Evolutionary conservation across 2,329 filamentous ascomycete species (phyloP).

Genomic region (Coniosporium tulheliwenetii): DNA sequence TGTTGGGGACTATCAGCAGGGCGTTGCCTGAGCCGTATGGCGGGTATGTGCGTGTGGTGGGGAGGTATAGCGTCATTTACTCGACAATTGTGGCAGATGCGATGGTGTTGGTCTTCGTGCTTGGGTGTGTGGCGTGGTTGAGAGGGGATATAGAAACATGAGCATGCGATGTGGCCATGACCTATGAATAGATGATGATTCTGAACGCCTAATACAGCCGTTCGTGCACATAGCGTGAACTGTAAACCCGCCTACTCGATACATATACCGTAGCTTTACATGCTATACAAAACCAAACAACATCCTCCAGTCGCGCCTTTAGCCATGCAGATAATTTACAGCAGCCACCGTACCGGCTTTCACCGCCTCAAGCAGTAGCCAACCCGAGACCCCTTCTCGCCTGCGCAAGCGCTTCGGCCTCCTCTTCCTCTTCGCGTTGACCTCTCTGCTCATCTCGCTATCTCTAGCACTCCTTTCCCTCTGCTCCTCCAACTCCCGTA

Average conservation of each 20-base stretch:
- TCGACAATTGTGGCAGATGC: conserved; percentile 57
- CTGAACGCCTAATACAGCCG: too few species aligned
- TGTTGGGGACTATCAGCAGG: conserved; percentile 46
- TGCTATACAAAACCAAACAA: too few species aligned
- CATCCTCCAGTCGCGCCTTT: too few species aligned
- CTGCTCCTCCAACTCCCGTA: conserved; percentile 42
- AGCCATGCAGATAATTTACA: too few species aligned
- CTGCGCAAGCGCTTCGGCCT: conserved; percentile 42
- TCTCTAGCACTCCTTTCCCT: conserved; percentile 37
- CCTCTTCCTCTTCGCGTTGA: conserved; percentile 43
- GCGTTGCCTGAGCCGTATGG: conserved; percentile 51
- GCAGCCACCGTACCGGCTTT: neutral
- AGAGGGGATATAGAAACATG: conserved; percentile 11
- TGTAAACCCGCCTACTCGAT: too few species aligned
- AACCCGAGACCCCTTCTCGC: conserved; percentile 30
- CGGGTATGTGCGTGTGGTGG: conserved; percentile 43
- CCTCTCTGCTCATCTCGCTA: conserved; percentile 35
- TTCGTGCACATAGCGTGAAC: too few species aligned
- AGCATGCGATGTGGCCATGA: too few species aligned
- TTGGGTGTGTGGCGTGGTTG: conserved; percentile 43
- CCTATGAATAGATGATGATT: too few species aligned
- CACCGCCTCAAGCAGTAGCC: neutral
- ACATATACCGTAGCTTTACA: too few species aligned
- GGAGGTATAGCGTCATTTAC: conserved; percentile 56
- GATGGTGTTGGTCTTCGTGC: conserved; percentile 61